Base-by-base conservation (phyloP, 352 stramenopile species). In the Achlya hypogyna region DNA sequence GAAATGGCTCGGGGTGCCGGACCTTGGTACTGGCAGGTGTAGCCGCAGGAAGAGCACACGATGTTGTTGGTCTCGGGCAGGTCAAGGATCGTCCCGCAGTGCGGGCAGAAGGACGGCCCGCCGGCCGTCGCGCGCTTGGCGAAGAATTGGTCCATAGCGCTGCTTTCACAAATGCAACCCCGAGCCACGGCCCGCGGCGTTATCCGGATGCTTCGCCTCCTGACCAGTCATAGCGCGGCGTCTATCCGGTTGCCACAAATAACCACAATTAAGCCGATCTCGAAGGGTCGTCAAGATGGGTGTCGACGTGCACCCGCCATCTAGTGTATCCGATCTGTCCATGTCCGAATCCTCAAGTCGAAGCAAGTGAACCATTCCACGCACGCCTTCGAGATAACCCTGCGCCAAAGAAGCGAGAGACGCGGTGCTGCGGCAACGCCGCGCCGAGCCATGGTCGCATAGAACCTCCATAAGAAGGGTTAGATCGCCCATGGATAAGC, bases 11-110 rank as follows among this genome's bases (percentile, higher is more conserved):
- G 12, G 16, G n/a, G 5, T 58, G 9, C 5, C 68, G n/a, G n/a
- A 94, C 86, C 84, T 75, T 92, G 72, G 72, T 93, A 95, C 67
- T 79, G 75, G 65, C 87, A 96, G 27, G 78, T 81, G 76, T 88
- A 95, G 62, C 86, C 81, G 74, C 87, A 96, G 14, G 81, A 75
- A 12, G 79, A 89, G 74, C 87, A 96, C 43, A 91, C 84, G 43
- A 95, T 92, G 70, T 82, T 88, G 75, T 93, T 91, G 29, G 78
- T 93, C 63, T 93, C 85, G 14, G 85, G 86, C 53, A 92, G 82
- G 71, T 94, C 84, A 40, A 96, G 72, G 71, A 96, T 95, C 35
- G 79, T 91, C 69, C 86, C 86, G 73, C 87, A 96, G 72, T 92
- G 79, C 62, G 85, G 84, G 62, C 87, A 96, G 74, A 96, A 96